Conservation (phyloP, 495 filamentous ascomycete genomes). For the Penicillium flavigenum region DNA sequence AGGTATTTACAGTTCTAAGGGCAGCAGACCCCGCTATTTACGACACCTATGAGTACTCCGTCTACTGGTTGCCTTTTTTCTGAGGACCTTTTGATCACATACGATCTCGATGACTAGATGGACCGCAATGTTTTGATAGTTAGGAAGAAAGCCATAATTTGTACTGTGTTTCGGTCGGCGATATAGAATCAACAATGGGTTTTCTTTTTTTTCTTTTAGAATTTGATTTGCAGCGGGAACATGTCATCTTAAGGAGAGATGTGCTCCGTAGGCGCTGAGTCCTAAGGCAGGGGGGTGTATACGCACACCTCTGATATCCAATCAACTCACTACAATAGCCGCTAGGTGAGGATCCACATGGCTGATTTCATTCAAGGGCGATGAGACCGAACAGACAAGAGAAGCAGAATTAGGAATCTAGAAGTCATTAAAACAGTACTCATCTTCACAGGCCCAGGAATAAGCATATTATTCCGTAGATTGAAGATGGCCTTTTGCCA, state of each 20-base stretch:
- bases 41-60: constrained; percentile 20
- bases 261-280: background rate
- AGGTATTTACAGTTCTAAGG: constrained; percentile 30
- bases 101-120: no score
- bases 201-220: no score
- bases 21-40: constrained; percentile 27
- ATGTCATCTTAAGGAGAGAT: background rate
- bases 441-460: no score
- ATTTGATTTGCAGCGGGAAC: no score
- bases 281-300: background rate
- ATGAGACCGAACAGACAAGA: background rate
- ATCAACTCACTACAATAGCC: background rate
- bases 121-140: no score
- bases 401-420: background rate
- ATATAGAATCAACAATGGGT: no score
- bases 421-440: background rate
- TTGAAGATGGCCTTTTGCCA: background rate
- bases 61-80: constrained; percentile 6
- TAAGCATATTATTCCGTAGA: no score
- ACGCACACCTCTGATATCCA: background rate
- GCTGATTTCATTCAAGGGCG: background rate
- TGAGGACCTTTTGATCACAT: no score
- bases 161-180: no score
- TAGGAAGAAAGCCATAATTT: no score
- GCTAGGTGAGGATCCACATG: background rate